Evolutionary conservation across 2,329 filamentous ascomycete species (phyloP), one percentile per base, ranked within the genome.

Genomic region (Fusarium sambucinum): DNA sequence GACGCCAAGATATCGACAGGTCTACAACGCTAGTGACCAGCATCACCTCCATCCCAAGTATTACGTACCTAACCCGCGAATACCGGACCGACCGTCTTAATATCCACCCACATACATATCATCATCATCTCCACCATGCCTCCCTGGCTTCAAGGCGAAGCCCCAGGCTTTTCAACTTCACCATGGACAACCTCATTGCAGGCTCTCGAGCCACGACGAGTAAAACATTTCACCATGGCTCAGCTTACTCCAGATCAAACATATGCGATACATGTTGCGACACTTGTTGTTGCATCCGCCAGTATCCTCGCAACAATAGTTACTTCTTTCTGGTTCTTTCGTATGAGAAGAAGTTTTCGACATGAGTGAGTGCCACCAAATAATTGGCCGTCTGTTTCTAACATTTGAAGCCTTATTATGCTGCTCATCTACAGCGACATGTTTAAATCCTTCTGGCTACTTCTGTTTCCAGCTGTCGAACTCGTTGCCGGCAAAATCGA

Each of bases 341-440:
- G 87, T 65, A 94, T 94, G 90, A 85, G 87, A 69, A 86, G 90
- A 73, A 89, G 85, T 66, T 94, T 94, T 76, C 87, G 92, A 45
- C 90, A 94, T 62, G 72, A 75, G 76, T 73, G 55, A 80, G 86
- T 79, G 6, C 10, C 12, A 41, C 11, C 16, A 9, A n/a, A 4
- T 14, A 38, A n/a, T 42, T 32, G 12, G 4, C 3, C 9, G 12
- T n/a, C 12, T 14, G 6, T 42, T 25, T 25, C 66, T 74, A n/a
- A 74, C 53, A n/a, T 19, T 5, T 8, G 4, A 37, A 92, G 90
- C 66, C 84, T 95, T 55, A 90, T 95, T 59, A 88, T 94, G 84
- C 78, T 93, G 38, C 81, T 94, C 16, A 89, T 95, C 46, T 84
- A 89, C 63, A 90, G 90, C 70, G 91, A 94, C 77, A 85, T 92